These are phyloP conservation scores for Catenaria anguillulae DNA, from an alignment of 371 early-diverging fungal species.

Conservation along the genomic window DNA sequence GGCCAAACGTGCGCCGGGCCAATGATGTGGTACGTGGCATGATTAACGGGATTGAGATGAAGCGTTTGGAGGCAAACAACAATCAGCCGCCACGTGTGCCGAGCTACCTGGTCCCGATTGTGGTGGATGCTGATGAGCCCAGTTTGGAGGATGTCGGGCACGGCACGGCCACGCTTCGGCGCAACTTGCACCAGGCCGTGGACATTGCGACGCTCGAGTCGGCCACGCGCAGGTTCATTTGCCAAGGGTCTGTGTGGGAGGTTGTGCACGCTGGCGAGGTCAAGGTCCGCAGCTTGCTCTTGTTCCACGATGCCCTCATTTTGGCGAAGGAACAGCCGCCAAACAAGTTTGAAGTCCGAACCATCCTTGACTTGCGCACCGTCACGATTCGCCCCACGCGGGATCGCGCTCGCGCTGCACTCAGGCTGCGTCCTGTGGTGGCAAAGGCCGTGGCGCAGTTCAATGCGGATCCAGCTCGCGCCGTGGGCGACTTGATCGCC, in stretches of 20 bases:
- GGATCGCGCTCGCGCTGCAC: background rate
- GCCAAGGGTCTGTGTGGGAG: slow-evolving; percentile 60
- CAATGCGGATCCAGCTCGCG: slow-evolving; percentile 47
- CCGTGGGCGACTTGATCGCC: slow-evolving; percentile 51
- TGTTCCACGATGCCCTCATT: slow-evolving; percentile 61
- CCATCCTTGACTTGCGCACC: slow-evolving; percentile 13
- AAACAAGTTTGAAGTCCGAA: slow-evolving; percentile 6
- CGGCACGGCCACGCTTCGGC: slow-evolving; percentile 1
- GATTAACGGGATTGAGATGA: background rate
- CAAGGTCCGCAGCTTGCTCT: slow-evolving; percentile 60
- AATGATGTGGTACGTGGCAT: background rate
- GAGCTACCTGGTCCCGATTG: background rate
- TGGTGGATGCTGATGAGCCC: background rate
- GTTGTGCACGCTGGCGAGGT: slow-evolving; percentile 51
- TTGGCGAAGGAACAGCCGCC: slow-evolving; percentile 41
- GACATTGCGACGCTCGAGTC: slow-evolving; percentile 5
- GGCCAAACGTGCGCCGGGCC: background rate
- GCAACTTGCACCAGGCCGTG: background rate
- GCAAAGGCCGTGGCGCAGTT: slow-evolving; percentile 49
- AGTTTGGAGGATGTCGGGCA: background rate
- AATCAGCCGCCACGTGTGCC: background rate
- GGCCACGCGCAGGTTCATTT: slow-evolving; percentile 38
- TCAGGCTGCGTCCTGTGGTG: slow-evolving; percentile 30
- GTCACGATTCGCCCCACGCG: slow-evolving; percentile 27
- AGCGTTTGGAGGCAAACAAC: background rate